Evolutionary conservation across 2,329 filamentous ascomycete genomes (phyloP).

Genomic region (Huntiella bhutanensis): DNA sequence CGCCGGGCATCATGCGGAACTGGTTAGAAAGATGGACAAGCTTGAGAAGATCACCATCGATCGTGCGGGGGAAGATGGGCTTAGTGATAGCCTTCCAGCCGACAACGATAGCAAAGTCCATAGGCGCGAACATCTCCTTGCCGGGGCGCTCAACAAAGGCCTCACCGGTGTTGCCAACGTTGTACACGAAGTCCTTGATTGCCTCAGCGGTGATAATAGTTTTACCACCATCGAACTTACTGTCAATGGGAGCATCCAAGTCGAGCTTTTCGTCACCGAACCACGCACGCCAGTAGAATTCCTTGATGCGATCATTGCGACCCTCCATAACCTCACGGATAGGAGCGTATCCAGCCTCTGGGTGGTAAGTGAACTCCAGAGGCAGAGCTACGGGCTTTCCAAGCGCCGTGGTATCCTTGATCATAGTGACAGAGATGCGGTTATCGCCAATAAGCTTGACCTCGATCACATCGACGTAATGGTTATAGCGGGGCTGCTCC

Average conservation of each 20-base stretch:
- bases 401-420: constrained; percentile 79
- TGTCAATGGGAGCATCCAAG: constrained; percentile 67
- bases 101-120: constrained; percentile 98
- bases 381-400: constrained; percentile 66
- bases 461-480: constrained; percentile 76
- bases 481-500: constrained; percentile 71
- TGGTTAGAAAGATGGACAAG: constrained; percentile 92
- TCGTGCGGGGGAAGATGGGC: constrained; percentile 91
- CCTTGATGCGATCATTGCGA: constrained; percentile 95
- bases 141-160: constrained; percentile 91
- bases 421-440: constrained; percentile 74
- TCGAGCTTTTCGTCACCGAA: constrained; percentile 74
- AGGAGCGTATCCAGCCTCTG: constrained; percentile 90
- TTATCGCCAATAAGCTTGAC: constrained; percentile 56
- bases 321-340: constrained; percentile 92
- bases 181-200: constrained; percentile 98
- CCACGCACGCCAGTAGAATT: constrained; percentile 98
- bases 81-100: constrained; percentile 99
- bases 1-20: constrained; percentile 95
- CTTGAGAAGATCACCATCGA: constrained; percentile 90
- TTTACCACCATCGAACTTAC: constrained; percentile 76
- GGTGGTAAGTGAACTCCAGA: constrained; percentile 81
- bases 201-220: constrained; percentile 75
- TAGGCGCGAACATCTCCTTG: constrained; percentile 85
- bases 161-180: constrained; percentile 92